Evolutionary conservation across 2,329 filamentous ascomycete genomes (phyloP), one percentile per base, ranked within the genome.

Genomic region (Colletotrichum sp.): DNA sequence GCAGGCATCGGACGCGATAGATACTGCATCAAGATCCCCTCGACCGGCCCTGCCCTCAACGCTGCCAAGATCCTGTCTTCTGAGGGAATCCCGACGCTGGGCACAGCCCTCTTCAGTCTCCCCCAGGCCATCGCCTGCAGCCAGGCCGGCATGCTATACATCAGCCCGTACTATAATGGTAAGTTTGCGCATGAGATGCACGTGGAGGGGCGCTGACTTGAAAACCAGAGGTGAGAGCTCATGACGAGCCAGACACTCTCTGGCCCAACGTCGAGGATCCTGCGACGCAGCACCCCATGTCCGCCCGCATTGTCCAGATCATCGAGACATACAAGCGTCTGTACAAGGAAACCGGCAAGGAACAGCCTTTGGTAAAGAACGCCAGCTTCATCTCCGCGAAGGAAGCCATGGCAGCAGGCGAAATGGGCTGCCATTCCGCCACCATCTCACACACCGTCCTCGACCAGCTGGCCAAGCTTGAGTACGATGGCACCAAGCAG

Each of bases 1-100:
- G 85, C 83, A 4, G 87, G 87, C 3, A 86, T 90, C 60, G 77
- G 83, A 5, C 83, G 86, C 21, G 86, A 88, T 72, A 83, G 86
- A 13, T 89, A 86, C 78, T 87, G 85, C 78, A 89, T 90, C 83
- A 90, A 90, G 80, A 89, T 90, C 28, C 88, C 88, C 12, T 85
- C 84, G 30, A 89, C 88, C 0, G 88, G 88, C 0, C 84, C 87
- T 0, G 88, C 86, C 12, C 79, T 90, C 30, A 87, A 85, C 68
- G 87, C 87, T 0, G 86, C 85, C 32, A 86, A 84, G 64, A 81
- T 84, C 16, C 83, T 90, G 36, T 82, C 82, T 6, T 77, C 79
- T 1, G 87, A 89, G 74, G 87, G 87, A 6, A 88, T 89, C 63
- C 82, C 83, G 3, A 90, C 88, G 1, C 82, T 89, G 2, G 87